Conservation (phyloP, 129 eudicot species). For the Arctium lappa region DNA sequence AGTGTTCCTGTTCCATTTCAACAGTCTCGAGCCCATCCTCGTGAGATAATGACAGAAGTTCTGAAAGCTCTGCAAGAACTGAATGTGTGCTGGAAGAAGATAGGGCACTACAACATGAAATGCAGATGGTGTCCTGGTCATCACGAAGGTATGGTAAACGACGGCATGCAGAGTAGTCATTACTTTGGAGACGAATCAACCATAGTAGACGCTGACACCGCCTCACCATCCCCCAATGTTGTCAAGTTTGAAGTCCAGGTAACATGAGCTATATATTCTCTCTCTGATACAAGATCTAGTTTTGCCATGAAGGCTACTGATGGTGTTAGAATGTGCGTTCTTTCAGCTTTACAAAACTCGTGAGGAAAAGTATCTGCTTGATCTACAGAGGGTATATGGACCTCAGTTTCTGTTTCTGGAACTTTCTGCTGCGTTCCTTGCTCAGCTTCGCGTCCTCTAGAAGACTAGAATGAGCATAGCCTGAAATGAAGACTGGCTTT, state of each 20-base stretch:
- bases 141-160: conserved; percentile 44
- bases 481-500: conserved; percentile 40
- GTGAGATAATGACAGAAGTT: conserved; percentile 94
- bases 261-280: not conserved
- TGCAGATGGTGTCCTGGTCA: conserved; percentile 78
- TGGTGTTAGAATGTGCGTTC: not conserved
- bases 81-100: conserved; percentile 93
- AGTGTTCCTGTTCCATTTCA: conserved; percentile 7
- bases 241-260: conserved; percentile 98
- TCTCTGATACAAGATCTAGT: not conserved
- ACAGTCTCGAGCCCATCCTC: conserved; percentile 96
- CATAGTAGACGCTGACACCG: conserved; percentile 62
- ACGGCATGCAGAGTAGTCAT: conserved; percentile 51
- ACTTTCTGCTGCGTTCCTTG: conserved; percentile 78
- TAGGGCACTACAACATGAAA: conserved; percentile 96
- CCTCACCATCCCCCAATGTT: conserved; percentile 47
- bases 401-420: conserved; percentile 70
- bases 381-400: conserved; percentile 66
- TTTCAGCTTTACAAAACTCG: conserved; percentile 70
- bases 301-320: not conserved
- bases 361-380: conserved; percentile 66
- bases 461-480: conserved; percentile 12
- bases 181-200: conserved; percentile 76
- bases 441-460: conserved; percentile 89
- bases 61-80: conserved; percentile 90